Percentiles rank a stretch among this genome's conserved stretches.
Conservation (phyloP, 768 basidiomycete genomes). For the Rhizopogon roseolus region DNA sequence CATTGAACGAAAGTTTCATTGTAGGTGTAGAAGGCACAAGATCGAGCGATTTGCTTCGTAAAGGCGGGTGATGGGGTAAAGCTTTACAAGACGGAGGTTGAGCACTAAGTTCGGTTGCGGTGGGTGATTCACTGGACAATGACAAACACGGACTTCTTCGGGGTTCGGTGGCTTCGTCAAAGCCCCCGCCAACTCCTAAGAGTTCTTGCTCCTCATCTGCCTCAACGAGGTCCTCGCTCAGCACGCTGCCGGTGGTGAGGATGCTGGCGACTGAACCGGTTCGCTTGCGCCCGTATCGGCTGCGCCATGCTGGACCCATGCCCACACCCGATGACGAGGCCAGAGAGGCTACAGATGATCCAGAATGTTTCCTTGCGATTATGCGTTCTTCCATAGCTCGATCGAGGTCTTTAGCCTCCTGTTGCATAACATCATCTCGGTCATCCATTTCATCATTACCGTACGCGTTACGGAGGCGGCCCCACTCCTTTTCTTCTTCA, state of each 20-base stretch:
- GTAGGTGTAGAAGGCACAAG: conserved; percentile 50
- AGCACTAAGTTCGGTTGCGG: conserved; percentile 26
- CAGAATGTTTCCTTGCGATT: conserved; percentile 67
- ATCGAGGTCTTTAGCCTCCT: conserved; percentile 79
- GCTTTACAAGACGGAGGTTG: conserved; percentile 11
- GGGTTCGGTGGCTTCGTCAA: conserved; percentile 35
- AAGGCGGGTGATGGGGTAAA: conserved; percentile 3
- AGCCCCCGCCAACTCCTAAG: conserved; percentile 64
- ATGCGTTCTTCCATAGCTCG: conserved; percentile 85
- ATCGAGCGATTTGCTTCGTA: conserved; percentile 6
- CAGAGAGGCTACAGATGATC: conserved; percentile 61
- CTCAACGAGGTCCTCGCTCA: conserved; percentile 79
- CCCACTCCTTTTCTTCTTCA: conserved; percentile 80
- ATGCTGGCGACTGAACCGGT: conserved; percentile 73
- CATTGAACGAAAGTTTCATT: conserved; percentile 53
- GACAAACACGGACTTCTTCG: conserved; percentile 28
- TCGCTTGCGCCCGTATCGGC: conserved; percentile 65
- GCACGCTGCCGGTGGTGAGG: conserved; percentile 57
- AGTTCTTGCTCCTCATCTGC: conserved; percentile 76
- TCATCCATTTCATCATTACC: conserved; percentile 41
- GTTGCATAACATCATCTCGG: conserved; percentile 54
- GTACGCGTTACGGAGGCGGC: conserved; percentile 55
- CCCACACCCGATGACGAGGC: conserved; percentile 50
- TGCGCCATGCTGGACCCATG: conserved; percentile 64
- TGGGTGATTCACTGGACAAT: conserved; percentile 28